A percentile compares a stretch with the other conserved stretches of the same genome.
Evolutionary conservation across 768 basidiomycete species (phyloP).

Genomic region (Melanogaster broomeanus): DNA sequence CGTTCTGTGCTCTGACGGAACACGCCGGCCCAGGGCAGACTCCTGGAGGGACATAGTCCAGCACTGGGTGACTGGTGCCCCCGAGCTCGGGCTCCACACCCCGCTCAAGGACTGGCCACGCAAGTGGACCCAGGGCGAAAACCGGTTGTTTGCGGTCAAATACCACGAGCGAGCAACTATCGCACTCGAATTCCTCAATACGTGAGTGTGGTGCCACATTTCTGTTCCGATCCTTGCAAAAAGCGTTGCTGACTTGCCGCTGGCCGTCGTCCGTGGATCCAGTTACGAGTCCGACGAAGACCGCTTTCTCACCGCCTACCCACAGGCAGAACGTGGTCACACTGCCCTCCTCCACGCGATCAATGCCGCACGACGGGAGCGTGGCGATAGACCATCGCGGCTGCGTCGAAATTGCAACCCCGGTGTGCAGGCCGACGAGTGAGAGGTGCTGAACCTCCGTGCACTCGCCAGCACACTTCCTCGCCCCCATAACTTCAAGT

Average conservation of each 20-base stretch:
- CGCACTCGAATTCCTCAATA: constrained; percentile 1
- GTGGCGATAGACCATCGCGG: too few species aligned
- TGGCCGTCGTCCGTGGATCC: too few species aligned
- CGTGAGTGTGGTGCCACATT: not conserved
- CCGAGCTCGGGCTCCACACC: not conserved
- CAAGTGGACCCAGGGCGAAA: not conserved
- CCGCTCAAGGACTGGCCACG: constrained; percentile 7
- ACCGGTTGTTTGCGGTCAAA: not conserved
- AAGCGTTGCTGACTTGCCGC: not conserved
- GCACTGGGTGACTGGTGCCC: not conserved
- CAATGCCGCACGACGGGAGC: not conserved
- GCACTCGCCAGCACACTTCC: too few species aligned
- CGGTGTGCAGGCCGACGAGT: too few species aligned
- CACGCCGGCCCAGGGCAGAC: not conserved
- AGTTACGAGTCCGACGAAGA: constrained; percentile 1
- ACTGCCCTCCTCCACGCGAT: not conserved
- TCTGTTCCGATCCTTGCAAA: too few species aligned
- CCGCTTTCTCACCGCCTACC: not conserved
- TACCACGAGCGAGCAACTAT: not conserved
- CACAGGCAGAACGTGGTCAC: constrained; percentile 2
- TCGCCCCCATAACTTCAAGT: too few species aligned
- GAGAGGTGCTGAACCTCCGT: too few species aligned
- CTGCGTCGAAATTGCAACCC: too few species aligned
- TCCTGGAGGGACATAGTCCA: constrained; percentile 6
- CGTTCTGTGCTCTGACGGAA: not conserved